Base-by-base conservation (phyloP, 805 yeast species). In the Monosporozyma yasuniensis region DNA sequence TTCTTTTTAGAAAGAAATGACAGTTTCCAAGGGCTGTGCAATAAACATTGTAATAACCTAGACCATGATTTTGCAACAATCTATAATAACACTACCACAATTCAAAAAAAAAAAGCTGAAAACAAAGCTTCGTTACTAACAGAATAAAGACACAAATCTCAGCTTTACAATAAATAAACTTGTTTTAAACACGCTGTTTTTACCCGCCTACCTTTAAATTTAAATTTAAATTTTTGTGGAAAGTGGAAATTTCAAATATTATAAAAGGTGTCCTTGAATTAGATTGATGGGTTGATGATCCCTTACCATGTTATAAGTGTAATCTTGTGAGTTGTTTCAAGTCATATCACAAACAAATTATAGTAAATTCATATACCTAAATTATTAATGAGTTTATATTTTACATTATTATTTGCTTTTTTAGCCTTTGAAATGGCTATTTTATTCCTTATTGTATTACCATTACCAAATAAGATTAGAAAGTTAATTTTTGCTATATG, bases 391-490 rank as follows among this genome's bases (percentile, higher is more conserved):
- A 61, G 68, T 52, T 54, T 66, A 23, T 65, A 65, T 51, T 61
- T 68, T 51, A 55, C 61, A 41, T 50, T 66, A 54, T 56, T 73
- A 21, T 81, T 81, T 58, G 71, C 72, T 47, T 53, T 76, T 12
- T 68, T 81, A 47, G 61, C 75, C n/a, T 53, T 61, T n/a, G 79
- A 81, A 62, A 79, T 81, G 83, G 65, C 61, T 1, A 55, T 68
- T 9, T 61, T 80, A 27, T 67, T 76, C 18, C 39, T 78, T 1
- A 59, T 80, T 27, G 77, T 79, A 10, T 63, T 79, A 51, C 87
- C 87, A 12, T 66, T 80, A 50, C 84, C 84, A 4, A 69, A 70
- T 46, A 59, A 60, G 10, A 52, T 80, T 2, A 71, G 87, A 43
- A 67, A 65, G 48, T 65, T 64, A n/a, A 58, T 77, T 12, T 72